phyloP scores from a whole-genome alignment of 768 basidiomycete species.

The Dendrothele bispora region DNA sequence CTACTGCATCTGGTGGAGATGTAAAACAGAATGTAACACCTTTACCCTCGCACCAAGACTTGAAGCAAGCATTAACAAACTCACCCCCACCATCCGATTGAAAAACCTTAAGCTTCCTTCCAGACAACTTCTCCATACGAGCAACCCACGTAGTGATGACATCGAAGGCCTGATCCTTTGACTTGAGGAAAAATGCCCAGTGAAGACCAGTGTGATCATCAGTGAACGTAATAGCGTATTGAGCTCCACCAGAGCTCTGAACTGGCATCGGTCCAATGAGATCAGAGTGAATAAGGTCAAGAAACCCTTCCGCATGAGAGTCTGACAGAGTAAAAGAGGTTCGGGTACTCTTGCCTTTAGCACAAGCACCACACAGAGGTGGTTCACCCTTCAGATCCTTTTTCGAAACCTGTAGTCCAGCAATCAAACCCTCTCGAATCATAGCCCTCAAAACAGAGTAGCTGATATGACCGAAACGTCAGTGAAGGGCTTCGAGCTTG shows the following conservation, averaged over 20 bases:
- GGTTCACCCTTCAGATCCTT: constrained; percentile 8
- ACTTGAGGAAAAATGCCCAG: constrained; percentile 17
- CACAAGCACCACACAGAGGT: constrained; percentile 11
- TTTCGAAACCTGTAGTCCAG: constrained; percentile 4
- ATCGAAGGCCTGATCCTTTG: constrained; percentile 21
- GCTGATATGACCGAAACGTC: constrained; percentile 10
- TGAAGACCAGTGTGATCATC: constrained; percentile 21
- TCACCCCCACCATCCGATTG: too few relatives aligned
- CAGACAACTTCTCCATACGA: constrained; percentile 15
- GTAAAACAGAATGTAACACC: too few relatives aligned
- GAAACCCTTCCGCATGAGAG: constrained; percentile 11
- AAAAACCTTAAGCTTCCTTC: constrained; percentile 21
- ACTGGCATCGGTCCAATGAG: constrained; percentile 27
- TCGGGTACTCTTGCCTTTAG: constrained; percentile 13
- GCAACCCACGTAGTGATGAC: constrained; percentile 16
- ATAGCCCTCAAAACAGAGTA: constrained; percentile 5
- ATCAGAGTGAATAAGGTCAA: constrained; percentile 28
- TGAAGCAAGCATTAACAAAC: too few relatives aligned
- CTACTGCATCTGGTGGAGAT: too few relatives aligned
- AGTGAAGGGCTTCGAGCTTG: constrained; percentile 10
- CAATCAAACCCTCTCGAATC: constrained; percentile 7
- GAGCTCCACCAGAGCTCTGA: constrained; percentile 16
- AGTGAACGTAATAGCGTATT: constrained; percentile 31
- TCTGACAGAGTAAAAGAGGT: constrained; percentile 12
- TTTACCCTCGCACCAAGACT: too few relatives aligned